phyloP scores from a whole-genome alignment of 495 filamentous ascomycete species.

The Neurospora cerealis region DNA sequence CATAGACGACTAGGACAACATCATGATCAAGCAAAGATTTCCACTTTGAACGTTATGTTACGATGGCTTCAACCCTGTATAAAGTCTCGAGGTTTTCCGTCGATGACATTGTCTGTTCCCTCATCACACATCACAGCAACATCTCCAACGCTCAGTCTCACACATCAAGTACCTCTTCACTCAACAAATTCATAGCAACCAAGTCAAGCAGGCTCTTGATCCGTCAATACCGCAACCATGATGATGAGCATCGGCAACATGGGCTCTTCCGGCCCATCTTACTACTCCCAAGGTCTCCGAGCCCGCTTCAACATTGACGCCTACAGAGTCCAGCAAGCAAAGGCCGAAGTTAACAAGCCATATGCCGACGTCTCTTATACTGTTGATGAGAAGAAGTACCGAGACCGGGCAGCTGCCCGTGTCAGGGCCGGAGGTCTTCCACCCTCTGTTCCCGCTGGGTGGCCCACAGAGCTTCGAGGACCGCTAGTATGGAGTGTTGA shows the following conservation, averaged over 20 bases:
- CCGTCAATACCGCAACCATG: not conserved
- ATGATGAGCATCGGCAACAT: not conserved
- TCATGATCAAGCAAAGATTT: not conserved
- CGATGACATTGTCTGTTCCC: not conserved
- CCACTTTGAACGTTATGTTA: not conserved
- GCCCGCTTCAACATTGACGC: slow-evolving; percentile 16
- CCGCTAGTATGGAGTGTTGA: slow-evolving; percentile 13
- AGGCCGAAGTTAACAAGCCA: not conserved
- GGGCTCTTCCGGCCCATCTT: not conserved
- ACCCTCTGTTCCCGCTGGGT: slow-evolving; percentile 9
- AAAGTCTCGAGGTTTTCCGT: not conserved
- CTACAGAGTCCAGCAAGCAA: slow-evolving; percentile 14
- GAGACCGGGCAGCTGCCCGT: slow-evolving; percentile 8
- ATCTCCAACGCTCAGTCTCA: not conserved
- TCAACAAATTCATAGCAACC: not conserved
- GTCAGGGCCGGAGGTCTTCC: slow-evolving; percentile 13
- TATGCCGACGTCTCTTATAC: slow-evolving; percentile 17
- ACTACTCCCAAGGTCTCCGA: slow-evolving; percentile 18
- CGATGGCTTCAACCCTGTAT: not conserved
- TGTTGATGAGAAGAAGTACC: slow-evolving; percentile 15
- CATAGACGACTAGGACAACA: not conserved
- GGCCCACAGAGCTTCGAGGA: slow-evolving; percentile 12
- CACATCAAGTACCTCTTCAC: not conserved
- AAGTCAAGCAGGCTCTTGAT: not conserved
- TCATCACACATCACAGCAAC: not conserved